phyloP scores from a whole-genome alignment of 352 stramenopile species.

The Globisporangium apiculatum region DNA sequence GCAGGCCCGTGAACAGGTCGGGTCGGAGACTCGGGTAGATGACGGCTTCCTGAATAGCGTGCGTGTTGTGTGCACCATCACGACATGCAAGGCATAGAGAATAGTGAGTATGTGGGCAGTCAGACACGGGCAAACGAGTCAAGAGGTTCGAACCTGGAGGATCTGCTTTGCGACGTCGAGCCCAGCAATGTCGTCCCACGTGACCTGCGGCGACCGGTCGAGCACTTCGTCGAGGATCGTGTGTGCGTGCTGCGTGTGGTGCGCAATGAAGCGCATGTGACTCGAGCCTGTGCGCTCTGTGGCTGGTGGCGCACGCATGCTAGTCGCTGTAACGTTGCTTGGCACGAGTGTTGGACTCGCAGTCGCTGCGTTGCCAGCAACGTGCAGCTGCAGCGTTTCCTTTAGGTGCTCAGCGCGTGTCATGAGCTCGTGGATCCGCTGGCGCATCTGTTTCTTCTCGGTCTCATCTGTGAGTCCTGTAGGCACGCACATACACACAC shows the following conservation, averaged over 20 bases:
- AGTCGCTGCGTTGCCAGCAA: background rate
- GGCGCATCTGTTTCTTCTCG: slow-evolving; percentile 21
- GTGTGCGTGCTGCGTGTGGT: slow-evolving; percentile 56
- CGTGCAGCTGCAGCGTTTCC: slow-evolving; percentile 5
- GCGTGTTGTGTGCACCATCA: too few relatives aligned
- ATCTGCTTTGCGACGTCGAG: slow-evolving; percentile 84
- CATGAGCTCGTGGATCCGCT: slow-evolving; percentile 79
- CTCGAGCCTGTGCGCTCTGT: background rate
- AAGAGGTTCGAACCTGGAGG: slow-evolving; percentile 45
- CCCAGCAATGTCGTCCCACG: slow-evolving; percentile 80
- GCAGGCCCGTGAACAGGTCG: slow-evolving; percentile 77
- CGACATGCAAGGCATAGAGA: background rate
- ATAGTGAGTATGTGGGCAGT: background rate
- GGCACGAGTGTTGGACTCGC: background rate
- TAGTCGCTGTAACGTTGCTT: background rate
- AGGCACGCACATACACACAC: background rate
- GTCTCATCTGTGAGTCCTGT: slow-evolving; percentile 31
- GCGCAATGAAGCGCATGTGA: slow-evolving; percentile 37
- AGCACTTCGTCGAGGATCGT: slow-evolving; percentile 81
- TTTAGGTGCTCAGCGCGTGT: slow-evolving; percentile 68
- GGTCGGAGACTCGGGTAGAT: slow-evolving; percentile 78
- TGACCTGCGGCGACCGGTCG: slow-evolving; percentile 67
- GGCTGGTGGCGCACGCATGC: background rate
- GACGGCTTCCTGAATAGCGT: slow-evolving; percentile 49
- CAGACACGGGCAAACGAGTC: background rate